phyloP scores from a whole-genome alignment of 352 stramenopile species.

The Phytophthora rubi region DNA sequence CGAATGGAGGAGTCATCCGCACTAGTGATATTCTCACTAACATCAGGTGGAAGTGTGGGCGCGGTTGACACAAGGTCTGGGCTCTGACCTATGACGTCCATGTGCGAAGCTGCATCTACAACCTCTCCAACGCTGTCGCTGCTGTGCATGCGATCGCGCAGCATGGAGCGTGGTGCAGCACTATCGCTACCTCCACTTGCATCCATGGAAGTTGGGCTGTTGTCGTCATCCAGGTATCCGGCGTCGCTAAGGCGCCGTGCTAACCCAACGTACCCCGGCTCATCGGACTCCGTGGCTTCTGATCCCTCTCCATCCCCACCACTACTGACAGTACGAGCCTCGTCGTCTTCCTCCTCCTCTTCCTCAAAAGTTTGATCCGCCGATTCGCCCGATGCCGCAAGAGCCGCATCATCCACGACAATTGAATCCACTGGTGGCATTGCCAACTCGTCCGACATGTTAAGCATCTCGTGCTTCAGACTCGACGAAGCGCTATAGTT shows the following conservation, averaged over 20 bases:
- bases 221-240: slow-evolving; percentile 49
- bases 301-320: slow-evolving; percentile 43
- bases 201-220: slow-evolving; percentile 22
- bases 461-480: slow-evolving; percentile 43
- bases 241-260: slow-evolving; percentile 40
- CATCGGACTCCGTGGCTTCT: slow-evolving; percentile 32
- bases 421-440: slow-evolving; percentile 47
- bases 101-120: slow-evolving; percentile 32
- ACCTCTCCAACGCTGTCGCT: slow-evolving; percentile 47
- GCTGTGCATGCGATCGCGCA: slow-evolving; percentile 46
- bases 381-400: slow-evolving; percentile 28
- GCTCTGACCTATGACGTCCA: slow-evolving; percentile 30
- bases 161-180: slow-evolving; percentile 30
- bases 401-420: slow-evolving; percentile 39
- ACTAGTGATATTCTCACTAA: slow-evolving; percentile 16
- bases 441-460: slow-evolving; percentile 40
- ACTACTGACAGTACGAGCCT: slow-evolving; percentile 32
- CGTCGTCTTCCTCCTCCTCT: slow-evolving; percentile 56
- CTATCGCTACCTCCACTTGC: slow-evolving; percentile 19
- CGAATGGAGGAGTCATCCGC: slow-evolving; percentile 24
- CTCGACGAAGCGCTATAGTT: slow-evolving; percentile 47
- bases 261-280: slow-evolving; percentile 40
- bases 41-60: slow-evolving; percentile 25
- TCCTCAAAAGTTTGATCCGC: slow-evolving; percentile 48
- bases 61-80: slow-evolving; percentile 30